phyloP scores from a whole-genome alignment of 345 rosid species.

The Ailanthus altissimus region DNA sequence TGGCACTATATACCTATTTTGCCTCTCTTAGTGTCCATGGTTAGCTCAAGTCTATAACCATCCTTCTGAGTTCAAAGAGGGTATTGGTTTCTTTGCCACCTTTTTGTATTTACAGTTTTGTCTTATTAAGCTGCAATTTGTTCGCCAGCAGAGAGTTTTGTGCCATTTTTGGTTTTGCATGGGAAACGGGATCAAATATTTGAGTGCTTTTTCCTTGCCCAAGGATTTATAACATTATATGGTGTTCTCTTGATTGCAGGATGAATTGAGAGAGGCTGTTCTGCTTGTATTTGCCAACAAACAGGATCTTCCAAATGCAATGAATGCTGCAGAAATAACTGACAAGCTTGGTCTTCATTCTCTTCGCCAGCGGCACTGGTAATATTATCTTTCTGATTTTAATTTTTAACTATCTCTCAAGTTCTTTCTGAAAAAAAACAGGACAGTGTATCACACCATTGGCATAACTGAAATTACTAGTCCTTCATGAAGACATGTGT shows the following conservation, averaged over 20 bases:
- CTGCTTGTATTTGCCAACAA: conserved; percentile 92
- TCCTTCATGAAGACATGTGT: too few species aligned
- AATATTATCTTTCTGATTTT: conserved; percentile 27
- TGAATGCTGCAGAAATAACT: conserved; percentile 92
- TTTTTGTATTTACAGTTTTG: background rate
- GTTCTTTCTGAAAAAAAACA: background rate
- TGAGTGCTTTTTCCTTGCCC: background rate
- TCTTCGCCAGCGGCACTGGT: conserved; percentile 93
- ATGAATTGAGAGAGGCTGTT: conserved; percentile 85
- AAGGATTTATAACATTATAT: background rate
- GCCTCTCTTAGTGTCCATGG: too few species aligned
- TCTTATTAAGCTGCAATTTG: background rate
- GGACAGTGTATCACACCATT: too few species aligned
- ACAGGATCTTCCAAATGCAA: conserved; percentile 92
- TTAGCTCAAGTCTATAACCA: too few species aligned
- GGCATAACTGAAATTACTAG: too few species aligned
- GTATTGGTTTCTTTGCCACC: background rate
- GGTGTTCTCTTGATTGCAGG: conserved; percentile 36
- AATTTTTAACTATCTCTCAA: background rate
- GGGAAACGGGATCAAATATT: background rate
- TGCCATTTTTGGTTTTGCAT: background rate
- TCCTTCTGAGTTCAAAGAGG: too few species aligned
- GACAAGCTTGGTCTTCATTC: conserved; percentile 95
- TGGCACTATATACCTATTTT: too few species aligned
- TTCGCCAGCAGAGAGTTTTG: background rate